These are phyloP conservation scores for Penicillium sp. DNA, from an alignment of 2,329 filamentous ascomycete species.

Conservation along the genomic window DNA sequence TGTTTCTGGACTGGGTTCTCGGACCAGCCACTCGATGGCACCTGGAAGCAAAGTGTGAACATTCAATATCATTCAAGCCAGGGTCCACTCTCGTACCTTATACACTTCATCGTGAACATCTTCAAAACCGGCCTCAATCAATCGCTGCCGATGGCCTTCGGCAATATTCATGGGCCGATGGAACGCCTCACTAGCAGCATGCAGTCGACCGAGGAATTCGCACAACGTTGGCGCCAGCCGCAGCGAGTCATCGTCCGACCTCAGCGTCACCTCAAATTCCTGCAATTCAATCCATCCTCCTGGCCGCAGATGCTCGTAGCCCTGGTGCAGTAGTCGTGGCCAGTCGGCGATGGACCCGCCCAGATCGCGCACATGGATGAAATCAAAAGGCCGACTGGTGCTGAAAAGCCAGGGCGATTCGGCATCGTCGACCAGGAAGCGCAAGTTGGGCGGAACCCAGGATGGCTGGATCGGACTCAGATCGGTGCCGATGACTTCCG, in stretches of 20 bases:
- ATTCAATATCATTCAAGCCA: not conserved
- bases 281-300: constrained; percentile 50
- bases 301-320: constrained; percentile 38
- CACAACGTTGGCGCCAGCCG: constrained; percentile 23
- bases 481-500: constrained; percentile 44
- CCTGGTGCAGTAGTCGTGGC: constrained; percentile 21
- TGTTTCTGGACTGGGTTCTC: constrained; percentile 44
- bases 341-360: constrained; percentile 30
- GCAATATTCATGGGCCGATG: constrained; percentile 34
- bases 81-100: constrained; percentile 28
- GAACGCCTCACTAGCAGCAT: constrained; percentile 28
- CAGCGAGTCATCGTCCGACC: constrained; percentile 28
- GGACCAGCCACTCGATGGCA: constrained; percentile 48
- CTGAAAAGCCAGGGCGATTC: constrained; percentile 30
- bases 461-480: constrained; percentile 40
- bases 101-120: constrained; percentile 47
- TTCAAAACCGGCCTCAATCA: constrained; percentile 50
- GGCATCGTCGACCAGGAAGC: constrained; percentile 33
- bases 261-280: constrained; percentile 27
- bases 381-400: constrained; percentile 25
- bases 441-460: constrained; percentile 36
- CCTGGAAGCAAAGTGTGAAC: constrained; percentile 19
- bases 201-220: constrained; percentile 25
- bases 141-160: constrained; percentile 37
- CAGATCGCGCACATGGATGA: constrained; percentile 32